Evolutionary conservation across 345 rosid genomes (phyloP), one percentile per base, ranked within the genome.

Genomic region (Melaleuca quinquenervia): DNA sequence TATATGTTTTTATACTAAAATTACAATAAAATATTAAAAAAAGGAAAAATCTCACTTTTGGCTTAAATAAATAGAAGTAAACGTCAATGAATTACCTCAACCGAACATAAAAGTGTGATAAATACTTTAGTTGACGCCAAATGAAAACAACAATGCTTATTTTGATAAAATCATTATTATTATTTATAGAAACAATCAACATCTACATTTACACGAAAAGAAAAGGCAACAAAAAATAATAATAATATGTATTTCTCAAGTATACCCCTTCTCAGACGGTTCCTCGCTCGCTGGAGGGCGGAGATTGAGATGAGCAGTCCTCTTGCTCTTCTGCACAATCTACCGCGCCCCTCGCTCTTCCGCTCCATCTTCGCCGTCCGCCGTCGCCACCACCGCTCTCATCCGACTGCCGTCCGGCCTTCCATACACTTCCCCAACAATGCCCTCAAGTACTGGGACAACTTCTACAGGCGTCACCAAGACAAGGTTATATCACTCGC

Each of bases 401-500:
- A 2, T 14, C 75, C 54, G 82, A 12, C 55, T 4, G 50, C 21
- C 56, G 9, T 82, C 82, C 86, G 3, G 41, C n/a, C 86, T 26
- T 84, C 58, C 80, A 58, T 24, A 20, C 84, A 75, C 84, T 89
- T 90, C 85, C 92, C 89, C 82, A 89, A 58, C 78, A 90, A 90
- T 41, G 92, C 93, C 85, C 50, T 29, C 84, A 93, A 88, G 91
- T 92, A 92, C 87, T 91, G 93, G 94, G 91, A 93, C 83, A 80
- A 85, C 44, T 93, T 93, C 91, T 93, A 93, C 87, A 92, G 88
- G 86, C 92, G 90, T 74, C 93, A 92, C 83, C 82, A 90, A 84
- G 91, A 90, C 91, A 92, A 84, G 90, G 94, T 70, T 70, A 70
- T 11, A 5, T 18, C 36, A 70, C 3, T 70, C 78, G 78, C 78